These are phyloP conservation scores for Exophiala sideris DNA, from an alignment of 2,329 filamentous ascomycete genomes.

Conservation along the genomic window DNA sequence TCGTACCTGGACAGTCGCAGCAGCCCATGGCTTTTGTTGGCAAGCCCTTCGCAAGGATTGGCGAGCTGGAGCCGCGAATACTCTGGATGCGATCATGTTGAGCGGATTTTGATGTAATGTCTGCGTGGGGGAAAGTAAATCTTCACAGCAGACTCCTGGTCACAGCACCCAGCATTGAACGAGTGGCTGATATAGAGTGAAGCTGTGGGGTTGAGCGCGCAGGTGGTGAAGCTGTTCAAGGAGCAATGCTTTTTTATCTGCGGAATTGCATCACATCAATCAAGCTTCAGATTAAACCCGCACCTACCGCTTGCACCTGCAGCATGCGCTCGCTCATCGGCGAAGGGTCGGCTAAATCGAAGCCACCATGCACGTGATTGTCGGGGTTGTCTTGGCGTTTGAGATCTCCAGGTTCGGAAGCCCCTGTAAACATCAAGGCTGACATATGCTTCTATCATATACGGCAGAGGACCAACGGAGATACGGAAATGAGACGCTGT, in stretches of 20 bases:
- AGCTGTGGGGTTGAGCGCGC: constrained; percentile 8
- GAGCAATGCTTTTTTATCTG: constrained; percentile 5
- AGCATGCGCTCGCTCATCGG: neutral
- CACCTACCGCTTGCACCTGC: neutral
- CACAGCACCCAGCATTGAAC: constrained; percentile 19
- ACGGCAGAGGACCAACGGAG: too few species aligned
- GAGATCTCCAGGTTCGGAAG: too few species aligned
- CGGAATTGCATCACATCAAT: constrained; percentile 16
- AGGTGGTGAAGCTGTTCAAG: constrained; percentile 16
- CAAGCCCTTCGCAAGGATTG: constrained; percentile 71
- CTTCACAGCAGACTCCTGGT: constrained; percentile 27
- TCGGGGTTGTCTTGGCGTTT: neutral
- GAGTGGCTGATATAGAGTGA: constrained; percentile 5
- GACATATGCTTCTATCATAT: too few species aligned
- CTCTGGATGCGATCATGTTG: constrained; percentile 80
- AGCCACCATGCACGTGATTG: neutral
- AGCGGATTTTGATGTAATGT: constrained; percentile 10
- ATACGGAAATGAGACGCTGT: too few species aligned
- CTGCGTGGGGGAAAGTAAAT: constrained; percentile 24
- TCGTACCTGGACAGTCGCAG: constrained; percentile 58
- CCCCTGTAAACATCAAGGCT: too few species aligned
- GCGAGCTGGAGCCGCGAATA: constrained; percentile 70
- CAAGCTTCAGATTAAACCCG: neutral
- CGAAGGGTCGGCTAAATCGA: neutral
- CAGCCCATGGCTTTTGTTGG: constrained; percentile 45